Base-by-base conservation (phyloP, 176 grass and related monocot genomes). In the Zoysia japonica region DNA sequence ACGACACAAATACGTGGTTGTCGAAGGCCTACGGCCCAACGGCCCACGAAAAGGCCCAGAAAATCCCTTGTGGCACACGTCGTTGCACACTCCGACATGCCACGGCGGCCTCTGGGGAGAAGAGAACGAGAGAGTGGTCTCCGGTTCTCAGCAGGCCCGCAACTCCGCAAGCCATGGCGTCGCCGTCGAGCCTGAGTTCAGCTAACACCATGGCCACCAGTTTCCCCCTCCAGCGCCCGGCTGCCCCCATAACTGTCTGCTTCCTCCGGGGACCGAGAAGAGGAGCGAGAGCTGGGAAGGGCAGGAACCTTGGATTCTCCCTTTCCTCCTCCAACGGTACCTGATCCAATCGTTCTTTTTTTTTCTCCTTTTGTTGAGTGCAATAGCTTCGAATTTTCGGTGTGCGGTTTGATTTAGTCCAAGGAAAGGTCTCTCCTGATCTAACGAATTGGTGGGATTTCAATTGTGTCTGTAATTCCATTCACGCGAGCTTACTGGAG, bases 311-410 rank as follows among this genome's bases (percentile, higher is more conserved):
- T 28, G 7, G 61, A 39, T 43, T 78, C 52, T 85, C 67, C n/a
- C 67, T 41, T 46, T 78, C 87, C 41, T 76, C 48, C 48, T 81
- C 78, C 37, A 89, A 89, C 48, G 78, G 82, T 81, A 65, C 77
- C 35, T 60, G 47, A 15, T 66, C 17, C 42, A 47, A 11, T 47
- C 15, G 11, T 50, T 48, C 39, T 19, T 63, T 68, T 63, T 1
- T 38, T 38, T 36, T 53, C 47, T 54, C 19, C 5, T 28, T 28
- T 28, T 28, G 28, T 28, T 28, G 2, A 8, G 61, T 14, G 56
- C 35, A 36, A 2, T 68, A 68, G 65, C 7, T 64, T 78, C 17
- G 13, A 60, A 13, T 55, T 52, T 14, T 48, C 53, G 4, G 40
- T 7, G 6, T 72, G 19, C 20, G 17, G 12, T 64, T 65, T 2